Conservation (phyloP, 306 rosid genomes). For the Trichosanthes truncata region DNA sequence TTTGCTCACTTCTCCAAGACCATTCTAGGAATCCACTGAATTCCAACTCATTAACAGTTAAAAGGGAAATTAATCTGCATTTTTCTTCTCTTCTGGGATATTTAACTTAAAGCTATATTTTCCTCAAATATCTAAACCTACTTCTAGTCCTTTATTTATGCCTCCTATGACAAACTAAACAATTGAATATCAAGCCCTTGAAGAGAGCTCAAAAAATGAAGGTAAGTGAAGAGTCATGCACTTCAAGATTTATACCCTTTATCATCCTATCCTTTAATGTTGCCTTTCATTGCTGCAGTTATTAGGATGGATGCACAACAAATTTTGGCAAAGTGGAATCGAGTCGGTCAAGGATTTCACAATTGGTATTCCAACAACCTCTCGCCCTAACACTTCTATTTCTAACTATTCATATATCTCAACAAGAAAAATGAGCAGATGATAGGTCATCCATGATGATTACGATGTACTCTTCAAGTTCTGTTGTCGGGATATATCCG, state of each 20-base stretch:
- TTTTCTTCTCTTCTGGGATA: slow-evolving; percentile 13
- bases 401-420: neutral
- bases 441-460: neutral
- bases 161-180: slow-evolving; percentile 22
- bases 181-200: slow-evolving; percentile 22
- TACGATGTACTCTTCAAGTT: neutral
- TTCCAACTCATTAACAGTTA: slow-evolving; percentile 36
- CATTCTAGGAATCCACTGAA: slow-evolving; percentile 40
- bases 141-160: slow-evolving; percentile 21
- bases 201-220: slow-evolving; percentile 58
- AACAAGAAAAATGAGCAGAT: neutral
- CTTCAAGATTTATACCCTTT: neutral
- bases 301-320: slow-evolving; percentile 75
- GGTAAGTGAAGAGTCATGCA: slow-evolving; percentile 32
- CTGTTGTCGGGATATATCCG: neutral
- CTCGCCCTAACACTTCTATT: slow-evolving; percentile 11
- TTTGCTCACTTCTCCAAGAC: slow-evolving; percentile 30
- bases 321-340: slow-evolving; percentile 48
- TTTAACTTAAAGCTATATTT: slow-evolving; percentile 3
- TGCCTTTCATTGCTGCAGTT: slow-evolving; percentile 53
- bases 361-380: slow-evolving; percentile 42
- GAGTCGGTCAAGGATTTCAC: slow-evolving; percentile 58
- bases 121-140: slow-evolving; percentile 26
- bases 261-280: slow-evolving; percentile 12
- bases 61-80: slow-evolving; percentile 21